phyloP scores from a whole-genome alignment of 140 eudicot genomes.

The Ambrosia hybrid region DNA sequence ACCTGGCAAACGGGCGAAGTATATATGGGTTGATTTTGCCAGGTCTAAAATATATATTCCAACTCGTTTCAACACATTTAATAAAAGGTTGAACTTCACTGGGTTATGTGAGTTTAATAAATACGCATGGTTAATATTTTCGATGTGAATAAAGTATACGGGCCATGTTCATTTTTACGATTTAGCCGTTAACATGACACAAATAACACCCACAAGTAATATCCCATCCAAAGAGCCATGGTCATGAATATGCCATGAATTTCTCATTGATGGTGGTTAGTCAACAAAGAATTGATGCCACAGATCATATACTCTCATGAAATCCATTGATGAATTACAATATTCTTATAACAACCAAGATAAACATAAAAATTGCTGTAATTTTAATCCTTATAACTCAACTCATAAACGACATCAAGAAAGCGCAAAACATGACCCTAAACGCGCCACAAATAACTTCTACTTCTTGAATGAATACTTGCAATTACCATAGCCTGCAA shows the following conservation, averaged over 20 bases:
- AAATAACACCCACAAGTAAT: neutral
- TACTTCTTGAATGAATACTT: conserved; percentile 15
- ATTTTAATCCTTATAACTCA: neutral
- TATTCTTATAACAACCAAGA: neutral
- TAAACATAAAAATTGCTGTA: conserved; percentile 1
- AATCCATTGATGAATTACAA: conserved; percentile 16
- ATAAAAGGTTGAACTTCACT: too few species aligned
- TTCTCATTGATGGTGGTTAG: conserved; percentile 7
- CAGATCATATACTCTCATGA: conserved; percentile 13
- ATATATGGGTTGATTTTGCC: too few species aligned
- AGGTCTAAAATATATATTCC: too few species aligned
- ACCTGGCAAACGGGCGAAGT: too few species aligned
- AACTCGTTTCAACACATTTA: too few species aligned
- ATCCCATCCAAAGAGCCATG: neutral
- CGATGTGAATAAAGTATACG: too few species aligned
- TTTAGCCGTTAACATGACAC: neutral
- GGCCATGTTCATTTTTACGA: too few species aligned
- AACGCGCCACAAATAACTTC: neutral
- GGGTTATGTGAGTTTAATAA: too few species aligned
- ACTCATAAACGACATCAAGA: neutral
- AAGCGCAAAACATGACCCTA: neutral
- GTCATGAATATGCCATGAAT: conserved; percentile 1
- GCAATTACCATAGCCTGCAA: conserved; percentile 43
- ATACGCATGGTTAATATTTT: too few species aligned
- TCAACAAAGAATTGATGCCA: conserved; percentile 12